Evolutionary conservation across 2,329 filamentous ascomycete genomes (phyloP), one percentile per base, ranked within the genome.

Genomic region (Lachnellula arida): DNA sequence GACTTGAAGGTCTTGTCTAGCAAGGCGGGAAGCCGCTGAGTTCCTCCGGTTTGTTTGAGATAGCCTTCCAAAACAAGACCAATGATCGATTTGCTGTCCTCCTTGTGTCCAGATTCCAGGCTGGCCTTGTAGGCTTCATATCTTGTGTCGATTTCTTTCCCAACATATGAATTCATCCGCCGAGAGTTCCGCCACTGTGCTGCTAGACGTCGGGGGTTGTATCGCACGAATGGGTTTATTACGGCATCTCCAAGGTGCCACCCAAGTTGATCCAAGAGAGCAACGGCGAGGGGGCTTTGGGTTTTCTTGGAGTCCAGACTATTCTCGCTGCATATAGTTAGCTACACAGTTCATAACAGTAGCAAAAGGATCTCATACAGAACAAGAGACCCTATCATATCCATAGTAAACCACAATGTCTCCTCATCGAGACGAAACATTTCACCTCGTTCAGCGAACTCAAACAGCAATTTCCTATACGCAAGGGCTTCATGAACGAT

Each of bases 111-210:
- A 12, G n/a, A 47, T 43, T 51, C 28, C 5, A 44, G 57, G 19
- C 57, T 58, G 14, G 44, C 44, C 23, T 49, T 49, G 19, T 43
- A 35, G 5, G 19, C 23, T 15, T 35, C 23, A 22, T 60, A 63
- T 25, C 60, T 46, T 54, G 59, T 46, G 25, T 67, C 61, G 14
- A 67, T 49, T 44, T 64, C 59, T 28, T 58, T 57, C 5, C 54
- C 52, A 3, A 66, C 50, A 51, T 67, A 66, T 8, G 22, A n/a
- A 23, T 67, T 47, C 60, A 66, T 65, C 34, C 51, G 51, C n/a
- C 46, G 37, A n/a, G 54, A 39, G 35, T 67, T 64, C n/a, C 58
- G 57, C 54, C 56, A 61, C 19, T 60, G 55, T 39, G 58, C 52
- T 11, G 61, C 15, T n/a, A 57, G 62, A 7, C 58, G 52, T 19